Conservation (phyloP, 2,329 filamentous ascomycete species). For the Fusarium incarnatum region DNA sequence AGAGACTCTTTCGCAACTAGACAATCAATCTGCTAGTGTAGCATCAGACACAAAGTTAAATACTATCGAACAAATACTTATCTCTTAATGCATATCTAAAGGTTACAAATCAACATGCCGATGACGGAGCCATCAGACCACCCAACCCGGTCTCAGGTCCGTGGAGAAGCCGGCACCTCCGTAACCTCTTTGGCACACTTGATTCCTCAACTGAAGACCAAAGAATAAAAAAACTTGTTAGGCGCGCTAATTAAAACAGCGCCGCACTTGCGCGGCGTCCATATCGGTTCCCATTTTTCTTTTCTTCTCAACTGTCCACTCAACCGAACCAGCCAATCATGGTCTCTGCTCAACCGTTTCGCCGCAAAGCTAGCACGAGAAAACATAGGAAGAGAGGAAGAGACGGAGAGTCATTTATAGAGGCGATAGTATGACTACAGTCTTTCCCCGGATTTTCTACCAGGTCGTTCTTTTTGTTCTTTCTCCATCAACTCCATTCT, state of each 20-base stretch:
- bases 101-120: constrained; percentile 19
- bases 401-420: constrained; percentile 37
- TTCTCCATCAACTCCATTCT: constrained; percentile 25
- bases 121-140: constrained; percentile 38
- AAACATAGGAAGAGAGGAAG: constrained; percentile 21
- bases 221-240: constrained; percentile 11
- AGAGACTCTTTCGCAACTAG: constrained; percentile 3
- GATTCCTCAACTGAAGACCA: background rate
- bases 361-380: constrained; percentile 37
- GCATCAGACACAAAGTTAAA: background rate
- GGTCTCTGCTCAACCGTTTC: constrained; percentile 38
- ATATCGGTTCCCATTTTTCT: constrained; percentile 37
- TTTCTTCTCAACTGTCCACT: constrained; percentile 32
- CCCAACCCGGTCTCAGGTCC: constrained; percentile 9
- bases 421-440: constrained; percentile 6
- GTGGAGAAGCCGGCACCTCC: constrained; percentile 22
- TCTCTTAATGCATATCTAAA: background rate
- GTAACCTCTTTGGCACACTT: constrained; percentile 16
- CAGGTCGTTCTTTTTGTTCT: background rate
- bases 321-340: constrained; percentile 46
- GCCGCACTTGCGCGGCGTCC: constrained; percentile 15
- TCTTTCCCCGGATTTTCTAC: constrained; percentile 15
- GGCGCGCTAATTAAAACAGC: constrained; percentile 30
- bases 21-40: background rate
- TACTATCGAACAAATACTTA: background rate